Evolutionary conservation across 306 rosid species (phyloP), one percentile per base, ranked within the genome.

Genomic region (Betula pendula): DNA sequence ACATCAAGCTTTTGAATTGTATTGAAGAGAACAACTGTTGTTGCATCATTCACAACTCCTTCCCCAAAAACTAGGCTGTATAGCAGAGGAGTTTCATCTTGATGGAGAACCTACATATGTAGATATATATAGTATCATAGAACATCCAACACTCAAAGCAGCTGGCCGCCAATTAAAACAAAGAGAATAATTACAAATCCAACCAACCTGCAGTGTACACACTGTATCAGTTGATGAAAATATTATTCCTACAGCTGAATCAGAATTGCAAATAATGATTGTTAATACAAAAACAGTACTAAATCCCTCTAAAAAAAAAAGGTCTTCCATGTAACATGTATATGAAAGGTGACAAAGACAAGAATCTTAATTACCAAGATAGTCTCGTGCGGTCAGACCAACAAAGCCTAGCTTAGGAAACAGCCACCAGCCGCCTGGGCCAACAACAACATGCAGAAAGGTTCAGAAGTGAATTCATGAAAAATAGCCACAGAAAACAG

Each of bases 41-140:
- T 94, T 35, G 98, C 97, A 83, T 94, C 98, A 70, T 94, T 94
- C 75, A 92, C 96, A 29, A 89, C 97, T 80, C 97, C 97, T 92
- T 94, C 97, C 59, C 97, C 98, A 76, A 94, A 94, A 38, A 94
- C 96, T 71, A 94, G 80, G 88, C 96, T 94, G 93, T 92, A 92
- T 25, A 94, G 87, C 58, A 92, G 80, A 66, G 96, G 96, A 68
- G 98, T 94, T 79, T 90, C 96, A 38, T 92, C 96, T 89, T 89
- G 96, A 72, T 88, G 90, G 43, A 94, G 96, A 80, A 92, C 93
- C 98, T 94, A 74, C 82, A 86, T 71, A 22, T n/a, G n/a, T n/a
- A n/a, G n/a, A n/a, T 65, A 68, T 25, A 73, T 77, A 43, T 45
- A 75, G 47, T 78, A 6, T 62, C 68, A 51, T 24, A 38, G 43